A percentile compares a stretch with the other conserved stretches of the same genome.
Conservation (phyloP, 2,329 filamentous ascomycete genomes). For the Colletotrichum tanaceti region DNA sequence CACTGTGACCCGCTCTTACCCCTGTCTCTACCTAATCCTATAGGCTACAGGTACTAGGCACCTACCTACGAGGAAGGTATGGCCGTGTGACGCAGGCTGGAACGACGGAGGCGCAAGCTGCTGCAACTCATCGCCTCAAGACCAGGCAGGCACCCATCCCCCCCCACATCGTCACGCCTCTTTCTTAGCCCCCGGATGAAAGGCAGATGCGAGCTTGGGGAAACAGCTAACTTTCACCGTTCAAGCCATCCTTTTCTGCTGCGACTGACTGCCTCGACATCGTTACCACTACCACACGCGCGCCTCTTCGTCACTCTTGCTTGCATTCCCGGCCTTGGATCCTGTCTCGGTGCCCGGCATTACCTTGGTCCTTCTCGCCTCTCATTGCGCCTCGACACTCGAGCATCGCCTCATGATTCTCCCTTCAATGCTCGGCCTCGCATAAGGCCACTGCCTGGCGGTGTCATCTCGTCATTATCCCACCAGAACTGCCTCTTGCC, state of each 20-base stretch:
- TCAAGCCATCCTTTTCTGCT: background rate
- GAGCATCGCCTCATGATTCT: background rate
- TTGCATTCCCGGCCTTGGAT: background rate
- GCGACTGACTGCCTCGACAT: background rate
- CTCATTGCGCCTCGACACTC: constrained; percentile 5
- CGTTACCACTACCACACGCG: background rate
- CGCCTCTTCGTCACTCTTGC: background rate
- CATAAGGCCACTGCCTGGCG: constrained; percentile 8
- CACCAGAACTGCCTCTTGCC: background rate
- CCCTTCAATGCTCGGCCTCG: background rate
- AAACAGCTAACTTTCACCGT: background rate
- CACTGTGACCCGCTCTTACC: constrained; percentile 11
- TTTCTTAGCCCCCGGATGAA: constrained; percentile 16
- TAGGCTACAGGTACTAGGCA: too few relatives aligned
- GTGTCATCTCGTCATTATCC: background rate
- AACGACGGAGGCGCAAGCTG: constrained; percentile 38
- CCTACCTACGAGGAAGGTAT: too few relatives aligned
- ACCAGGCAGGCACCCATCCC: background rate
- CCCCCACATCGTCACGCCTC: constrained; percentile 10
- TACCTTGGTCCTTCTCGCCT: background rate
- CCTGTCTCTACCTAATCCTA: background rate
- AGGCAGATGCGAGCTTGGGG: constrained; percentile 8
- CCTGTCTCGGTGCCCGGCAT: background rate
- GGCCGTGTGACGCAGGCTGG: constrained; percentile 34
- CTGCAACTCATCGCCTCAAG: constrained; percentile 6